Base-by-base conservation (phyloP, 768 basidiomycete species). In the Tubosaeta sp. region DNA sequence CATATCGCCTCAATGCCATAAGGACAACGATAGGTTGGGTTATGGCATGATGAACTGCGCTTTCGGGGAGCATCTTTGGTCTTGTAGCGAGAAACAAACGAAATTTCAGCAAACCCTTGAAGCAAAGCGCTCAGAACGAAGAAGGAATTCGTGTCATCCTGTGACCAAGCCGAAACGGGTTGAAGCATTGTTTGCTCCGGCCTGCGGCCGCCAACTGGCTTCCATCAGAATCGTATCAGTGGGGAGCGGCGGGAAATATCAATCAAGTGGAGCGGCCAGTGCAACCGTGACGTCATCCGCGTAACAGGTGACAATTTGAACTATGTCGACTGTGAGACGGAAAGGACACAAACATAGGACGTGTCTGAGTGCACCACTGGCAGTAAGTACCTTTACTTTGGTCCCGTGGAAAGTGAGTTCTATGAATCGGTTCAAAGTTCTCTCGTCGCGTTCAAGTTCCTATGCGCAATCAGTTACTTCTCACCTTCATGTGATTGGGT, bases 281-380 rank as follows among this genome's bases (percentile, higher is more conserved):
- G 41, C 39, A 44, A 48, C 32, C 34, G 43, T 65, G 53, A 60
- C 56, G 44, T 59, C 54, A 54, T 48, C 44, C 27, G 17, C 17
- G 38, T 22, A 11, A 19, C n/a, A 17, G 37, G 12, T 22, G 29
- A 31, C 29, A 11, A n/a, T 7, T 35, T 7, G 8, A 7, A 16
- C 34, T 16, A 10, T 33, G 82, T 58, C 86, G 51, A 5, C 16
- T 38, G 17, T 63, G 46, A 54, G 43, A 37, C 48, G 14, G 7
- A n/a, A 6, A 12, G 19, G 16, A 22, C 22, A 14, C 31, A 17
- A 47, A 46, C 47, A 42, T 13, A 16, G 46, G 33, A 33, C 10
- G 32, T 32, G 8, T 9, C n/a, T n/a, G n/a, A 32, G 33, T 6
- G 11, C 13, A 13, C 13, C 13, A 34, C 9, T n/a, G n/a, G n/a